Conservation (phyloP, 192 early-diverging fungal genomes). For the Spizellomyces punctatus region DNA sequence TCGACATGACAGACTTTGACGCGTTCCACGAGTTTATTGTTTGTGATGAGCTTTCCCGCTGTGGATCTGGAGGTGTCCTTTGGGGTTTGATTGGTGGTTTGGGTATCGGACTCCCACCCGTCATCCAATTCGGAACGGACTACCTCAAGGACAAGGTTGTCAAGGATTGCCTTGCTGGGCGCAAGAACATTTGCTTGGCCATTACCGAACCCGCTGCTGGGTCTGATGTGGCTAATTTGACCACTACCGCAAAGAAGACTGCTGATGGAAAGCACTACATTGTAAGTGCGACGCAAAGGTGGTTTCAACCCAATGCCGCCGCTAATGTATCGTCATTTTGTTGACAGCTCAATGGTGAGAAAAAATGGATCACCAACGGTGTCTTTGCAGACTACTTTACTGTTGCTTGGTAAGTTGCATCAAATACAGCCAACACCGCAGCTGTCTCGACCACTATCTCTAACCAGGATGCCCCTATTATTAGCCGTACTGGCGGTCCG, state of each 20-base stretch:
- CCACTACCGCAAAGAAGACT: conserved; percentile 63
- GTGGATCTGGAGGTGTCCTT: conserved; percentile 77
- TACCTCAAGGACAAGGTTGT: conserved; percentile 70
- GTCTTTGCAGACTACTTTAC: conserved; percentile 85
- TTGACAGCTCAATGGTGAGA: neutral
- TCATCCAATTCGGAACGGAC: conserved; percentile 70
- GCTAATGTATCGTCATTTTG: neutral
- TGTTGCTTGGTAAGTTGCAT: conserved; percentile 51
- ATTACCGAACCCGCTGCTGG: conserved; percentile 76
- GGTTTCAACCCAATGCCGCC: neutral
- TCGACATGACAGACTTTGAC: conserved; percentile 52
- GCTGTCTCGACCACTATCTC: conserved; percentile 2
- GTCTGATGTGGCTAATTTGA: conserved; percentile 77
- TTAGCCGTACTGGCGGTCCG: conserved; percentile 69
- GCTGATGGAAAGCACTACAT: conserved; percentile 73
- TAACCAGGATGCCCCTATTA: conserved; percentile 15
- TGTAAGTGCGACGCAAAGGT: conserved; percentile 22
- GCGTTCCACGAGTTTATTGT: conserved; percentile 75
- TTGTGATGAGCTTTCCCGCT: conserved; percentile 78
- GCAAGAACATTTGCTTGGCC: conserved; percentile 78
- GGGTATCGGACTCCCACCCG: conserved; percentile 72
- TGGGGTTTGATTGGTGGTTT: conserved; percentile 77
- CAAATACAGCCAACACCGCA: neutral
- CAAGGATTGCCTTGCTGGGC: conserved; percentile 64
- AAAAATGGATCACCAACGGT: conserved; percentile 65